Conservation (phyloP, 2,329 filamentous ascomycete genomes). For the Byssoonygena ceratinophila region DNA sequence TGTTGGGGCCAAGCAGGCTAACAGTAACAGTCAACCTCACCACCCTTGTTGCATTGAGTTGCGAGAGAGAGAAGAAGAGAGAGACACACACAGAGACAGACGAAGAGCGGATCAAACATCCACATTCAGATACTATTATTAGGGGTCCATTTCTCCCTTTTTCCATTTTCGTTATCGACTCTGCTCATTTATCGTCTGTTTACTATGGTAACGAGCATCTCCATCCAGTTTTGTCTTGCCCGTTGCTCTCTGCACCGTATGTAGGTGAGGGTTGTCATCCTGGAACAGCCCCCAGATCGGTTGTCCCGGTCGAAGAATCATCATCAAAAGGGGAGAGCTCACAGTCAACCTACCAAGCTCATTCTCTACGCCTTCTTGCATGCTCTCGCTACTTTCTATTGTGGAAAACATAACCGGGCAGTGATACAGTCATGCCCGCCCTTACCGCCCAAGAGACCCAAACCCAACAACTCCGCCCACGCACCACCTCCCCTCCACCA, state of each 20-base stretch:
- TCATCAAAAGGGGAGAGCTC: neutral
- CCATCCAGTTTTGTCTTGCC: neutral
- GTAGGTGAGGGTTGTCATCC: neutral
- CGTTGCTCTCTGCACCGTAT: neutral
- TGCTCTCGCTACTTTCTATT: neutral
- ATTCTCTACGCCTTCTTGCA: neutral
- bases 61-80: neutral
- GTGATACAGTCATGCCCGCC: constrained; percentile 27
- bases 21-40: neutral
- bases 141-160: neutral
- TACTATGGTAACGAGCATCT: constrained; percentile 5
- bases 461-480: constrained; percentile 27
- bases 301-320: neutral
- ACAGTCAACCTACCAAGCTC: neutral
- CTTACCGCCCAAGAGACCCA: constrained; percentile 26
- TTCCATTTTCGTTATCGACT: neutral
- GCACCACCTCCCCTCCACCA: constrained; percentile 26
- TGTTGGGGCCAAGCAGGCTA: neutral
- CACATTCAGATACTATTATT: neutral
- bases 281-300: neutral
- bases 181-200: neutral
- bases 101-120: neutral
- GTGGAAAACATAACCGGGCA: neutral
- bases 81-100: neutral
- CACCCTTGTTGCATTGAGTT: neutral